A percentile compares a stretch with the other conserved stretches of the same genome.
Conservation (phyloP, 2,329 filamentous ascomycete species). For the Colletotrichum liaoningense region DNA sequence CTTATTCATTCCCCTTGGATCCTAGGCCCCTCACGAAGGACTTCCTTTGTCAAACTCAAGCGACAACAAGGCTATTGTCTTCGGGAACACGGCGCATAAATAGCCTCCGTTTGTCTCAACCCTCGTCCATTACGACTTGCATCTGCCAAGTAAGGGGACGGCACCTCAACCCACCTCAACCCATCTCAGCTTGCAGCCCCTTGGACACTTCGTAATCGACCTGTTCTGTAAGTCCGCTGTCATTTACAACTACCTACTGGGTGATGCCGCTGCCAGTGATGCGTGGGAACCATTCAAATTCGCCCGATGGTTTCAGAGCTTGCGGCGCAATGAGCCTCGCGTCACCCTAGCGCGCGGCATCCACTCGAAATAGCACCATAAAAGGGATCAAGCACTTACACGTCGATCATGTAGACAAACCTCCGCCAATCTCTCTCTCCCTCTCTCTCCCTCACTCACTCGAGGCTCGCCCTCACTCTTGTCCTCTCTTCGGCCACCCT, state of each 20-base stretch:
- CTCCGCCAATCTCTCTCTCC: background rate
- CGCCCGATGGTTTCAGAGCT: slow-evolving; percentile 29
- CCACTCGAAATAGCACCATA: slow-evolving; percentile 28
- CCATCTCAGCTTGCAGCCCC: slow-evolving; percentile 2
- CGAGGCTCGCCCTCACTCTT: background rate
- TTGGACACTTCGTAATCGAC: background rate
- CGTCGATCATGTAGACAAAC: slow-evolving; percentile 17
- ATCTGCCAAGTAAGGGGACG: slow-evolving; percentile 21
- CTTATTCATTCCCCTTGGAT: slow-evolving; percentile 8
- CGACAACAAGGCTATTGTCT: slow-evolving; percentile 25
- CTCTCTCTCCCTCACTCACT: background rate
- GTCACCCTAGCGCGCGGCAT: slow-evolving; percentile 33
- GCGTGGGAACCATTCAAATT: slow-evolving; percentile 10
- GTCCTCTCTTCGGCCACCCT: background rate
- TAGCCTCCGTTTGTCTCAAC: slow-evolving; percentile 24
- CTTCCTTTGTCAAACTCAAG: background rate
- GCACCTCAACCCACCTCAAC: background rate
- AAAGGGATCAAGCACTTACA: slow-evolving; percentile 22
- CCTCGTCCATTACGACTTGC: slow-evolving; percentile 14
- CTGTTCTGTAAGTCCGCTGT: slow-evolving; percentile 21
- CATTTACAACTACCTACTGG: slow-evolving; percentile 21
- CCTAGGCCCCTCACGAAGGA: slow-evolving; percentile 1
- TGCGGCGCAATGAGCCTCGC: slow-evolving; percentile 30
- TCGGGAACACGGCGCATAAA: slow-evolving; percentile 6
- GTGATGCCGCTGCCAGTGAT: slow-evolving; percentile 1